Evolutionary conservation across 2,329 filamentous ascomycete genomes (phyloP).

Genomic region (Celoporthe dispersa): DNA sequence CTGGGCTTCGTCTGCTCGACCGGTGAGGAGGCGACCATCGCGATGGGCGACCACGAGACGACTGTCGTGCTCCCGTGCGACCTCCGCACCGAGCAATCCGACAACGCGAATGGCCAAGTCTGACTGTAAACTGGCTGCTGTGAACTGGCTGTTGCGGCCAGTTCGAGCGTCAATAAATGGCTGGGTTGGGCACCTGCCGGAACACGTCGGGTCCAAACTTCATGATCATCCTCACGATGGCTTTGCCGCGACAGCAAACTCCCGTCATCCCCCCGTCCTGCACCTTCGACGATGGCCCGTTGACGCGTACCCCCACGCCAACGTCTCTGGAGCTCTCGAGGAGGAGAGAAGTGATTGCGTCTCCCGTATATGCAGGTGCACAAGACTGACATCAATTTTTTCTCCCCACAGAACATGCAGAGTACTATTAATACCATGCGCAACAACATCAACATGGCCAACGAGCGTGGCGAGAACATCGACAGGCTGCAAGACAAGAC

Average conservation of each 20-base stretch:
- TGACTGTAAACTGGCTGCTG: neutral
- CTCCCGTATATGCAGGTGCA: neutral
- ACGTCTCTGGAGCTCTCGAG: slow-evolving; percentile 5
- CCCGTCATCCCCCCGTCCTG: neutral
- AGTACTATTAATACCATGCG: slow-evolving; percentile 94
- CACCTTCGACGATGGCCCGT: neutral
- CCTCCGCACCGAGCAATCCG: neutral
- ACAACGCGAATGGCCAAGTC: neutral
- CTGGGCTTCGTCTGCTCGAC: neutral
- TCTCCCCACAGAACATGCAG: slow-evolving; percentile 81
- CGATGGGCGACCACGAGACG: slow-evolving; percentile 5
- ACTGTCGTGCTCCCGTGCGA: neutral
- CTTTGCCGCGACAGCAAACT: neutral
- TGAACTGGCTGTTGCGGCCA: neutral
- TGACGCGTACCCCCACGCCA: neutral
- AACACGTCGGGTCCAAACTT: neutral
- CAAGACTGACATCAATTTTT: slow-evolving; percentile 13
- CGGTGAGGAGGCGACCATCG: neutral
- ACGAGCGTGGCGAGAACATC: slow-evolving; percentile 86
- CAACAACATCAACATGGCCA: slow-evolving; percentile 96
- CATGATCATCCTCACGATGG: neutral
- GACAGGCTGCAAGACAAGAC: slow-evolving; percentile 93
- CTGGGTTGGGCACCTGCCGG: neutral
- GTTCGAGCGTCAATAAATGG: neutral
- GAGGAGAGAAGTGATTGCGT: neutral